Conservation (phyloP, 2,329 filamentous ascomycete species). For the Hymenoscyphus salicellus region DNA sequence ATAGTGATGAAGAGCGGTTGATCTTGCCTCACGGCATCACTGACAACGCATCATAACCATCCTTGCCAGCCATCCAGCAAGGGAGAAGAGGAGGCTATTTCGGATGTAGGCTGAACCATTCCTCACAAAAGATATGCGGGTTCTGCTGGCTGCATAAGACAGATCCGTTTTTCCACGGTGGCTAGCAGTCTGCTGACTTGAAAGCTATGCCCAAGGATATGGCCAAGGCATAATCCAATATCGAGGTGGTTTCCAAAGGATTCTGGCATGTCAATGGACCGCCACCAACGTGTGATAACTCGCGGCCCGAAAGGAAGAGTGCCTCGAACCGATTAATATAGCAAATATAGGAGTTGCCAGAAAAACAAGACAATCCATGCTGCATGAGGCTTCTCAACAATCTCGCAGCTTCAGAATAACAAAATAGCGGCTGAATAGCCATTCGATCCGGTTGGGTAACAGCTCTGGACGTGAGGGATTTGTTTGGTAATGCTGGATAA, state of each 20-base stretch:
- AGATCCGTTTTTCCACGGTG: constrained; percentile 27
- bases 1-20: constrained; percentile 27
- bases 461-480: constrained; percentile 22
- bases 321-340: constrained; percentile 10
- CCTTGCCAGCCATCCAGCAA: constrained; percentile 17
- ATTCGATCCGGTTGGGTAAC: constrained; percentile 25
- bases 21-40: constrained; percentile 24
- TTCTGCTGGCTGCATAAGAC: constrained; percentile 20
- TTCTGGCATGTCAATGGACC: constrained; percentile 5
- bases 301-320: constrained; percentile 8
- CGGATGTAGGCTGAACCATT: constrained; percentile 17
- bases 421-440: constrained; percentile 16
- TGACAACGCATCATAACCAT: constrained; percentile 34
- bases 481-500: constrained; percentile 19
- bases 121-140: constrained; percentile 22
- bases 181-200: constrained; percentile 31
- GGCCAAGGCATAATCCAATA: constrained; percentile 16
- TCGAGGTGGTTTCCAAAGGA: constrained; percentile 1
- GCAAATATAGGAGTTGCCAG: constrained; percentile 12
- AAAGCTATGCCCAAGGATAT: constrained; percentile 13
- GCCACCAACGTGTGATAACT: constrained; percentile 17
- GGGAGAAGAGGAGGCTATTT: constrained; percentile 7
- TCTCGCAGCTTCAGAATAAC: constrained; percentile 12
- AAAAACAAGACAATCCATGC: constrained; percentile 13
- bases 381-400: constrained; percentile 15